A percentile compares a stretch with the other conserved stretches of the same genome.
phyloP scores from a whole-genome alignment of 169 alveolate species.

The Theileria sp. region DNA sequence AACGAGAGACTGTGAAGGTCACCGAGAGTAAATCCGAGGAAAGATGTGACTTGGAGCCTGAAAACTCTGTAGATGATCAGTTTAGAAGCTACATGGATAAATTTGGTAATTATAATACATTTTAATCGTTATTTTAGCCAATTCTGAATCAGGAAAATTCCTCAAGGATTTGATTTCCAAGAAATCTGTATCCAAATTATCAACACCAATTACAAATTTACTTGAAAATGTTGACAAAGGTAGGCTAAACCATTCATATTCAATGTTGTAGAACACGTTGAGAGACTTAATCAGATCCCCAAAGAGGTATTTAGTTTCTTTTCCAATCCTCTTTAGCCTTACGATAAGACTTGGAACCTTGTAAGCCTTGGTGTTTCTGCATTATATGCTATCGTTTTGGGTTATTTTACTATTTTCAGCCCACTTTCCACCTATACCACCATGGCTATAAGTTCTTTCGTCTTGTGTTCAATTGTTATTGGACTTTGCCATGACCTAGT shows the following conservation, averaged over 20 bases:
- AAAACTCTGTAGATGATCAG: background rate
- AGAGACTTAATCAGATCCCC: background rate
- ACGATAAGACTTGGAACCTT: slow-evolving; percentile 42
- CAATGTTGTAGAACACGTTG: background rate
- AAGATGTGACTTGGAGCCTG: slow-evolving; percentile 10
- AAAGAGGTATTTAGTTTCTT: background rate
- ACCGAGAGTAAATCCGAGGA: slow-evolving; percentile 6
- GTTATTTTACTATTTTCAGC: slow-evolving; percentile 19
- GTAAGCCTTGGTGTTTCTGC: slow-evolving; percentile 24
- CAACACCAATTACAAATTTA: background rate
- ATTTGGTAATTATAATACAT: background rate
- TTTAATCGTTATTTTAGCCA: background rate
- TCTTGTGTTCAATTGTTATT: slow-evolving; percentile 26
- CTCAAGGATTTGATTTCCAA: background rate
- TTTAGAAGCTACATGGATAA: slow-evolving; percentile 3
- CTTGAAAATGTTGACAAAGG: slow-evolving; percentile 7
- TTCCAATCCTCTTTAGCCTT: slow-evolving; percentile 8
- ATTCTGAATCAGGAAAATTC: slow-evolving; percentile 14
- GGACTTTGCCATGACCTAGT: slow-evolving; percentile 54
- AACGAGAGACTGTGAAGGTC: background rate
- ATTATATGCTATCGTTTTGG: slow-evolving; percentile 9
- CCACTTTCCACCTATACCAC: slow-evolving; percentile 48
- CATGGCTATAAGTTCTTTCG: slow-evolving; percentile 43
- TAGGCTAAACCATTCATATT: background rate
- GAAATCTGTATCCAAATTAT: background rate